Evolutionary conservation across 1,284 basidiomycete genomes (phyloP).

Genomic region (Tetrapyrgos nigripes): DNA sequence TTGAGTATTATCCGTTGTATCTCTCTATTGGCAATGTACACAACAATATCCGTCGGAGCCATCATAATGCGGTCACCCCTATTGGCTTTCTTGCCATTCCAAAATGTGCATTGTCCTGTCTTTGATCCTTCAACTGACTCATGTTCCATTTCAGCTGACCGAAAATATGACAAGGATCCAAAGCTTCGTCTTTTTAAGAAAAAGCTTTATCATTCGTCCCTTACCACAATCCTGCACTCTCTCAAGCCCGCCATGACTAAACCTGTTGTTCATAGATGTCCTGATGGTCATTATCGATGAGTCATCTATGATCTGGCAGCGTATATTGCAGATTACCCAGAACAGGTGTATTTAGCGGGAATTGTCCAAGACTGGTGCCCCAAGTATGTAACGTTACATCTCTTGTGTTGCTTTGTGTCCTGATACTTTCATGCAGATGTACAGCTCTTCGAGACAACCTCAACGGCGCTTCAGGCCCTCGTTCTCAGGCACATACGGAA

Average conservation of each 20-base stretch:
- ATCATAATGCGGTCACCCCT: conserved; percentile 24
- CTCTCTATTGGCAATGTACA: conserved; percentile 27
- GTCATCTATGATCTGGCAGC: conserved; percentile 19
- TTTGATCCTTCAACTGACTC: neutral
- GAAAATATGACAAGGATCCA: conserved; percentile 19
- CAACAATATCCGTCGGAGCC: conserved; percentile 25
- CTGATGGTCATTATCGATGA: conserved; percentile 21
- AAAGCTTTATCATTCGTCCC: conserved; percentile 18
- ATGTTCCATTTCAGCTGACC: conserved; percentile 15
- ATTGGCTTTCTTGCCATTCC: conserved; percentile 32
- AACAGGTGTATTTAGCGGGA: conserved; percentile 16
- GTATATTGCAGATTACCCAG: conserved; percentile 24
- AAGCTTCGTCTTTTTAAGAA: conserved; percentile 23
- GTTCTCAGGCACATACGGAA: conserved; percentile 14
- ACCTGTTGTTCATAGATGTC: conserved; percentile 14
- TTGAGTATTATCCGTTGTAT: conserved; percentile 38
- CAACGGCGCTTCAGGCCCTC: no score
- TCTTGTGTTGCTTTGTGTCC: neutral
- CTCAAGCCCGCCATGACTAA: conserved; percentile 16
- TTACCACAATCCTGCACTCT: conserved; percentile 13
- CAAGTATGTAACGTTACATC: conserved; percentile 12
- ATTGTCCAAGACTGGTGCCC: conserved; percentile 22
- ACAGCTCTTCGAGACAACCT: no score
- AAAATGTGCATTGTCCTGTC: conserved; percentile 24
- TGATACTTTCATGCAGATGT: no score